Base-by-base conservation (phyloP, 495 filamentous ascomycete species). In the Xanthoparmelia taractica region DNA sequence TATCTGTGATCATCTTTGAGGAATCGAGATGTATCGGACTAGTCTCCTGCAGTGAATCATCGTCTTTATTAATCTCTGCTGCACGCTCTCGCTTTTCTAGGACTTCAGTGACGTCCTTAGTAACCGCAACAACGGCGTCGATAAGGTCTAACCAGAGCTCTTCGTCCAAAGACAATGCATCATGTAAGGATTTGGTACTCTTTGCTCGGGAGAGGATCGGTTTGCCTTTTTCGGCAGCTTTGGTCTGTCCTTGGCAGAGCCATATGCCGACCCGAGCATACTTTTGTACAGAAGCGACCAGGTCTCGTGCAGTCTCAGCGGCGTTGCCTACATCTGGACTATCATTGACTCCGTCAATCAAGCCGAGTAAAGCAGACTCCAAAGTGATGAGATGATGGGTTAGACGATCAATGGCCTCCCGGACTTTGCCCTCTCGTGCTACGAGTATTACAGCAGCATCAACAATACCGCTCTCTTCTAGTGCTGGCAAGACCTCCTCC, bases 361-460 rank as follows among this genome's bases (percentile, higher is more conserved):
- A 78, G 18, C 91, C 88, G 12, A 87, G 80, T 23, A 97, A 76
- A 15, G 90, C 88, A 8, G 87, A 85, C 69, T 96, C 87, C 0
- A 97, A 79, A 1, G 85, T 92, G 25, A 77, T 77, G 27, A 98
- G 71, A 72, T 97, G 91, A 54, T 79, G 79, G 13, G 93, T 80
- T 15, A 98, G 84, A 45, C 94, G 85, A 63, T 85, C 81, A 84
- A 98, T 93, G 12, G 91, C 94, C 58, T 86, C 84, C 61, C 83
- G 80, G 17, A 95, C 81, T 71, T 94, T 86, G 18, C 94, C 95
- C 69, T 97, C 94, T 65, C 90, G 81, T 54, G 92, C 90, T 79
- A 97, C 88, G 13, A 98, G 79, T 25, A 96, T 84, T 31, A 98
- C 90, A 2, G 91, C 93, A 17, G 93, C 94, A 77, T 98, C 95